phyloP scores from a whole-genome alignment of 2,329 filamentous ascomycete genomes.

The Claviceps cyperi region DNA sequence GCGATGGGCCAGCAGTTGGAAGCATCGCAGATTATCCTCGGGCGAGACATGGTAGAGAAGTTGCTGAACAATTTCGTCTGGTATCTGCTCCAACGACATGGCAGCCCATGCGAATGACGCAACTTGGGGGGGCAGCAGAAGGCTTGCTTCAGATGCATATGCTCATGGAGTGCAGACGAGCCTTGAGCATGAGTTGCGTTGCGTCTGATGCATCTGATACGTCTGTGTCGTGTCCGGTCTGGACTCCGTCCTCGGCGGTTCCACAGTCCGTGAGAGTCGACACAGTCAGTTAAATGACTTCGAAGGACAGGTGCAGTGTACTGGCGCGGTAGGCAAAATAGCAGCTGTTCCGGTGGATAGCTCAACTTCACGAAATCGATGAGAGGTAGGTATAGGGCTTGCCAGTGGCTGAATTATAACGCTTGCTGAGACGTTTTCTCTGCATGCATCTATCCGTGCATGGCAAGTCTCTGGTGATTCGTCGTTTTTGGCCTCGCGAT shows the following conservation, averaged over 20 bases:
- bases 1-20: conserved; percentile 45
- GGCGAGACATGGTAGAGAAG: conserved; percentile 53
- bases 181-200: background rate
- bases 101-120: conserved; percentile 9
- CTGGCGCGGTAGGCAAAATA: background rate
- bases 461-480: background rate
- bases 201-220: background rate
- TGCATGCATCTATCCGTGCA: conserved; percentile 5
- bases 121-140: background rate
- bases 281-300: background rate
- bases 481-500: background rate
- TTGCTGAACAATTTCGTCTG: conserved; percentile 73
- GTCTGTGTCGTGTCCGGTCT: background rate
- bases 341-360: background rate
- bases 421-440: background rate
- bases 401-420: background rate
- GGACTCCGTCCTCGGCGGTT: background rate
- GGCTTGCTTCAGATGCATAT: background rate
- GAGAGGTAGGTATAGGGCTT: background rate
- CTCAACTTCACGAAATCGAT: background rate
- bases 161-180: background rate
- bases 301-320: background rate
- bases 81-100: conserved; percentile 37
- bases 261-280: background rate
- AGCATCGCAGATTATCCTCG: conserved; percentile 32